Evolutionary conservation across 2,329 filamentous ascomycete genomes (phyloP).

Genomic region (Fusarium ramigenum): DNA sequence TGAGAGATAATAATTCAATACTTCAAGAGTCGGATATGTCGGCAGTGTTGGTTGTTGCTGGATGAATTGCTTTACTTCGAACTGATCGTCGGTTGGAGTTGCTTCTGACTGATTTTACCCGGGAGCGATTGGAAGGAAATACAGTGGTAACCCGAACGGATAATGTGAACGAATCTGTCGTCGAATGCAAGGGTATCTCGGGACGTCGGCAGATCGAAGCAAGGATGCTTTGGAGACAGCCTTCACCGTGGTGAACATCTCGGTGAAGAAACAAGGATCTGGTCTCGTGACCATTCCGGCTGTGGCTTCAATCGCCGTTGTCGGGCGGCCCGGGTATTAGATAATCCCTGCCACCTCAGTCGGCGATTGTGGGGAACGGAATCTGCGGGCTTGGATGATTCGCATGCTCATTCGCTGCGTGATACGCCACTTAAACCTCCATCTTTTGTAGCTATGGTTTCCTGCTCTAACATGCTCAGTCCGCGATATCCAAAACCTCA

Average conservation of each 20-base stretch:
- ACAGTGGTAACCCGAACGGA: slow-evolving; percentile 1
- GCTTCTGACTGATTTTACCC: slow-evolving; percentile 10
- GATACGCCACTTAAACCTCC: slow-evolving; percentile 5
- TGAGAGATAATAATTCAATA: background rate
- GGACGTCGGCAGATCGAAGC: slow-evolving; percentile 25
- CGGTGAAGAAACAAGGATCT: background rate
- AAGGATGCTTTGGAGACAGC: background rate
- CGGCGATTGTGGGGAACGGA: slow-evolving; percentile 12
- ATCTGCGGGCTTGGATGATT: background rate
- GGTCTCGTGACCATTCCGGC: slow-evolving; percentile 15
- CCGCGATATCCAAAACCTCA: slow-evolving; percentile 16
- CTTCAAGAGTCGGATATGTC: background rate
- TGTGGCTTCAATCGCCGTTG: slow-evolving; percentile 12
- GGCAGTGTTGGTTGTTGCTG: background rate
- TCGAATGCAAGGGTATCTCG: slow-evolving; percentile 19
- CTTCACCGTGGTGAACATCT: slow-evolving; percentile 24
- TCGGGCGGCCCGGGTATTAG: slow-evolving; percentile 6
- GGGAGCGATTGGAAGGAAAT: slow-evolving; percentile 6
- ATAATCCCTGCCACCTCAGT: slow-evolving; percentile 20
- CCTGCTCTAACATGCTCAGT: slow-evolving; percentile 41
- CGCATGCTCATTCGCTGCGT: slow-evolving; percentile 29
- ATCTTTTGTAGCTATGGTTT: slow-evolving; percentile 10
- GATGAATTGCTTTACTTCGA: background rate
- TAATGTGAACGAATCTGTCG: slow-evolving; percentile 1
- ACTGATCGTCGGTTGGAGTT: background rate